phyloP scores from a whole-genome alignment of 2,329 filamentous ascomycete species.

The Fonsecaea monophora region DNA sequence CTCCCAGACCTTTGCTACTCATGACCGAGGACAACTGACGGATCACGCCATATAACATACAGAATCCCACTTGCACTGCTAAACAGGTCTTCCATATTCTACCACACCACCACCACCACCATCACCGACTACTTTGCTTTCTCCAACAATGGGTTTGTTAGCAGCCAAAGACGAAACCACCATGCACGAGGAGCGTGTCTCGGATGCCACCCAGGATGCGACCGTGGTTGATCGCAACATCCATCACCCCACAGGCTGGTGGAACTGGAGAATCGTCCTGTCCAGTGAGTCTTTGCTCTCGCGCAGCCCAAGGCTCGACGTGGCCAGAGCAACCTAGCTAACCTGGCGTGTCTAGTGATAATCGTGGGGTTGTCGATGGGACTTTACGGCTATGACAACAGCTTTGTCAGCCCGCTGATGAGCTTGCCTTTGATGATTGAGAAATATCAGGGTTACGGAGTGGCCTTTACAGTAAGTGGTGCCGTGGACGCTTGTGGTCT shows the following conservation, averaged over 20 bases:
- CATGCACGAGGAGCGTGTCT: slow-evolving; percentile 4
- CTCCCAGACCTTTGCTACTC: not conserved
- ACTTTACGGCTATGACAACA: slow-evolving; percentile 26
- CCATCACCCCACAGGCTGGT: slow-evolving; percentile 22
- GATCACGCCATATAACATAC: not conserved
- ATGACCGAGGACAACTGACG: not conserved
- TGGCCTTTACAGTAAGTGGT: slow-evolving; percentile 5
- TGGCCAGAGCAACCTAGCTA: not conserved
- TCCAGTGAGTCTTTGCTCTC: slow-evolving; percentile 12
- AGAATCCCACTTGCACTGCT: not conserved
- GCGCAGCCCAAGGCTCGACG: not conserved
- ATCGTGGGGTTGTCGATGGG: slow-evolving; percentile 21
- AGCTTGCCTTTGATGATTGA: slow-evolving; percentile 17
- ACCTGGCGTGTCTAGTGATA: slow-evolving; percentile 14
- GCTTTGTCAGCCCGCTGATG: slow-evolving; percentile 14
- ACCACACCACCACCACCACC: not conserved
- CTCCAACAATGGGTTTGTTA: not conserved
- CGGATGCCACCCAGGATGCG: not conserved
- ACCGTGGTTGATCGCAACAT: not conserved
- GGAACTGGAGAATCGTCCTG: slow-evolving; percentile 17
- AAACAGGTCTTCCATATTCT: not conserved
- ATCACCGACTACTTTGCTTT: not conserved
- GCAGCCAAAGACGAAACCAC: not conserved
- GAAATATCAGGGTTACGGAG: slow-evolving; percentile 10
- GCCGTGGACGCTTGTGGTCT: not conserved